A percentile compares a stretch with the other conserved stretches of the same genome.
Evolutionary conservation across 2,329 filamentous ascomycete genomes (phyloP).

Genomic region (Cadophora sp.): DNA sequence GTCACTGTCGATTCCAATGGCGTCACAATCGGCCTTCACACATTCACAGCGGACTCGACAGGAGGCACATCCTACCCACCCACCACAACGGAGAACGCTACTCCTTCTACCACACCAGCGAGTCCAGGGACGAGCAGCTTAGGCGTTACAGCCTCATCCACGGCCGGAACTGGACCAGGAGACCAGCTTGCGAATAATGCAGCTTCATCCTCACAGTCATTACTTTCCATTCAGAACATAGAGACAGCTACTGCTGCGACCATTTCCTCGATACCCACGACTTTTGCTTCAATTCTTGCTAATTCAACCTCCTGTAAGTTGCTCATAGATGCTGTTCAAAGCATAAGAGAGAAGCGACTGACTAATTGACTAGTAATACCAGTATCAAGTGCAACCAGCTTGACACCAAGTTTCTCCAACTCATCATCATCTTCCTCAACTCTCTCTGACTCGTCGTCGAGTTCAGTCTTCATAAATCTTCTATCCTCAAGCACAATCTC

Average conservation of each 20-base stretch:
- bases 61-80: constrained; percentile 20
- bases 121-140: constrained; percentile 25
- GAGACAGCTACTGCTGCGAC: constrained; percentile 31
- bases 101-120: constrained; percentile 23
- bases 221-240: constrained; percentile 34
- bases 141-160: constrained; percentile 24
- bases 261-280: constrained; percentile 39
- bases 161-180: constrained; percentile 12
- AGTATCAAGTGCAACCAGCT: constrained; percentile 36
- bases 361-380: constrained; percentile 41
- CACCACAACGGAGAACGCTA: constrained; percentile 22
- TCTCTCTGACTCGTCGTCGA: constrained; percentile 11
- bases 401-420: constrained; percentile 31
- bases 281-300: constrained; percentile 40
- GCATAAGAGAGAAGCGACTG: constrained; percentile 23
- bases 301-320: constrained; percentile 44
- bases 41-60: constrained; percentile 30
- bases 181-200: neutral
- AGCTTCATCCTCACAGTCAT: constrained; percentile 35
- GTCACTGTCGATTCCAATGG: constrained; percentile 43
- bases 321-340: neutral
- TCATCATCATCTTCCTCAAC: constrained; percentile 33
- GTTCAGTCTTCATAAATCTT: constrained; percentile 22
- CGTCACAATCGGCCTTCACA: constrained; percentile 37
- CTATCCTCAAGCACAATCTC: constrained; percentile 21